Evolutionary conservation across 2,329 filamentous ascomycete species (phyloP).

Genomic region (Cordyceps pruinosa): DNA sequence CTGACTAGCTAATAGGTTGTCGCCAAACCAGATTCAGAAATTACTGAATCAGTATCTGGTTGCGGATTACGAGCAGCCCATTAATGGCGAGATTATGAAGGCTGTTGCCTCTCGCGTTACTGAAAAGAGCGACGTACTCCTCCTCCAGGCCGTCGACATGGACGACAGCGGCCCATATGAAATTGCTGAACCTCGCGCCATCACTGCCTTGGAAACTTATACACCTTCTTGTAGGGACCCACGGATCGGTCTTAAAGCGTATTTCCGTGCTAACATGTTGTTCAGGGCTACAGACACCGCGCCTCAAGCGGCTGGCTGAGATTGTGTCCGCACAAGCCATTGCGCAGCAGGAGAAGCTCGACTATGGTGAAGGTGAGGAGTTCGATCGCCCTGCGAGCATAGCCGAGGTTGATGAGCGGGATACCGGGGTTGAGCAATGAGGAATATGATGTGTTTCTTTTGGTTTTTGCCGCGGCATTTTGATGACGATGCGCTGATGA

Average conservation of each 20-base stretch:
- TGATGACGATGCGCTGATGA: constrained; percentile 8
- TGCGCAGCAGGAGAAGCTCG: constrained; percentile 84
- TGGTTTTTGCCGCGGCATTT: not conserved
- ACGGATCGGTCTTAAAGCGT: not conserved
- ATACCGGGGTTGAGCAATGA: constrained; percentile 22
- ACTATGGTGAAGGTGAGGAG: constrained; percentile 40
- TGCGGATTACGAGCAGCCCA: constrained; percentile 97
- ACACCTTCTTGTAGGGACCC: constrained; percentile 80
- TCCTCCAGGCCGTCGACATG: constrained; percentile 95
- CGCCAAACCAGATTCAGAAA: constrained; percentile 98
- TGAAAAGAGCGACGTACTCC: constrained; percentile 93
- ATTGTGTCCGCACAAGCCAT: constrained; percentile 96
- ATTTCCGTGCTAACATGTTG: not conserved
- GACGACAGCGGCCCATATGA: constrained; percentile 98
- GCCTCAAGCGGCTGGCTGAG: constrained; percentile 92
- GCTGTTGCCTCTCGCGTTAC: constrained; percentile 94
- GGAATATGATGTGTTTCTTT: not conserved
- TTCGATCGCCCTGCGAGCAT: constrained; percentile 46
- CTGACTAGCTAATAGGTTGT: constrained; percentile 56
- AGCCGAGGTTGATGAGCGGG: constrained; percentile 44
- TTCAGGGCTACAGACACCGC: constrained; percentile 87
- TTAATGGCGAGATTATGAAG: constrained; percentile 99
- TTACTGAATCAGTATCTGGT: constrained; percentile 97
- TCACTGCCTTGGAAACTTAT: constrained; percentile 95
- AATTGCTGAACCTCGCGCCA: constrained; percentile 92